phyloP scores from a whole-genome alignment of 1,139 yeast species.

The Geotrichum bryndzae region DNA sequence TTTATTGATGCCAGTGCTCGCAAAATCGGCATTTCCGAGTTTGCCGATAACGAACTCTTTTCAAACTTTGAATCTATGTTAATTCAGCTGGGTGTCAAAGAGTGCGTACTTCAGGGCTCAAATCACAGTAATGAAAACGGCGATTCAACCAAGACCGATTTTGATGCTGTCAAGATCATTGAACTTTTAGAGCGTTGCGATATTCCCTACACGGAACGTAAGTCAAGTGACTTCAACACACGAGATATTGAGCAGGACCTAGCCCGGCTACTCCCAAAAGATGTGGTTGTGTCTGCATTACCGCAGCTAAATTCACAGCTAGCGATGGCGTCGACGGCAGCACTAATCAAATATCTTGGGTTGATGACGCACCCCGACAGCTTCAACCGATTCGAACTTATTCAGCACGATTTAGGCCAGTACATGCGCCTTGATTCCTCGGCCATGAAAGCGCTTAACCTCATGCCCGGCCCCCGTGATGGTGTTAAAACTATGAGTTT shows the following conservation, averaged over 20 bases:
- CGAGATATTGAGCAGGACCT: constrained; percentile 72
- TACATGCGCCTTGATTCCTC: constrained; percentile 88
- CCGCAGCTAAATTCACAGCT: constrained; percentile 47
- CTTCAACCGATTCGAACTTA: constrained; percentile 48
- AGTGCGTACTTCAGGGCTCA: constrained; percentile 53
- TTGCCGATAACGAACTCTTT: constrained; percentile 78
- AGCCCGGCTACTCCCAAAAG: constrained; percentile 52
- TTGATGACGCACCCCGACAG: constrained; percentile 49
- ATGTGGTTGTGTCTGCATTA: constrained; percentile 47
- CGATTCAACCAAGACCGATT: constrained; percentile 23
- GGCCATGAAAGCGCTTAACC: constrained; percentile 79
- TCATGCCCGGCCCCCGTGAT: constrained; percentile 60
- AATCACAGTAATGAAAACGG: constrained; percentile 34
- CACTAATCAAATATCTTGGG: constrained; percentile 59
- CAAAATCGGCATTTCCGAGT: constrained; percentile 67
- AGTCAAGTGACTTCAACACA: constrained; percentile 49
- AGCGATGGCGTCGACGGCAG: constrained; percentile 51
- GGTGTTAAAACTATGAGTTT: constrained; percentile 55
- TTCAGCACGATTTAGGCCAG: constrained; percentile 62
- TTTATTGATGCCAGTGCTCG: constrained; percentile 69
- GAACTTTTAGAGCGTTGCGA: constrained; percentile 67
- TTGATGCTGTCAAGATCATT: constrained; percentile 39
- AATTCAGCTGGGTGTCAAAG: constrained; percentile 85
- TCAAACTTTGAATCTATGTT: constrained; percentile 80
- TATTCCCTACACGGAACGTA: constrained; percentile 58